Evolutionary conservation across 805 yeast genomes (phyloP).

Genomic region (Candida railenensis): DNA sequence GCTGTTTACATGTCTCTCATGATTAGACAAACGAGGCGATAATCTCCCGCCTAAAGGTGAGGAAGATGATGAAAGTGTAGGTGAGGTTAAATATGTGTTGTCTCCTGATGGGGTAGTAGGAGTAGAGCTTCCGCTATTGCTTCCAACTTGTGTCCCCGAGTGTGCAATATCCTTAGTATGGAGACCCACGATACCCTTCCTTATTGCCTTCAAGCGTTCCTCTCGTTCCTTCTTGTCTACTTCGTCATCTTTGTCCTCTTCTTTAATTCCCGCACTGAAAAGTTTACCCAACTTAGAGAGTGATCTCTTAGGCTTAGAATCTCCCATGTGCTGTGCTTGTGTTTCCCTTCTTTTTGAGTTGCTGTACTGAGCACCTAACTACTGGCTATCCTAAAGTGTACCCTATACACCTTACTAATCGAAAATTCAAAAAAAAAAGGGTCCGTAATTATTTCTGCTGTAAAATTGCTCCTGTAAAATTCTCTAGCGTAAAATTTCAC

Average conservation of each 20-base stretch:
- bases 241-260: constrained; percentile 9
- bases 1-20: constrained; percentile 3
- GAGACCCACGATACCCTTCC: not conserved
- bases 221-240: not conserved
- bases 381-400: too few relatives aligned
- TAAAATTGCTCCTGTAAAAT: too few relatives aligned
- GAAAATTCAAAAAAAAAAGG: too few relatives aligned
- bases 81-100: not conserved
- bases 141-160: not conserved
- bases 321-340: constrained; percentile 12
- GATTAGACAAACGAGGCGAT: constrained; percentile 2
- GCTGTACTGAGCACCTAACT: too few relatives aligned
- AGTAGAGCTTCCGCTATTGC: not conserved
- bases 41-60: constrained; percentile 2
- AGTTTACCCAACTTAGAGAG: constrained; percentile 20
- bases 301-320: constrained; percentile 18
- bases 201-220: constrained; percentile 2
- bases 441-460: too few relatives aligned
- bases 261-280: constrained; percentile 7
- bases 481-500: too few relatives aligned
- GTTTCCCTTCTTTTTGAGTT: too few relatives aligned
- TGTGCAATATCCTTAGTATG: not conserved
- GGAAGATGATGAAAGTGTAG: not conserved
- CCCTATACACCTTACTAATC: too few relatives aligned
- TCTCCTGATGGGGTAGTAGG: constrained; percentile 2